These are phyloP conservation scores for Tylopilus cervinicoccineus DNA, from an alignment of 768 basidiomycete genomes.

Conservation along the genomic window DNA sequence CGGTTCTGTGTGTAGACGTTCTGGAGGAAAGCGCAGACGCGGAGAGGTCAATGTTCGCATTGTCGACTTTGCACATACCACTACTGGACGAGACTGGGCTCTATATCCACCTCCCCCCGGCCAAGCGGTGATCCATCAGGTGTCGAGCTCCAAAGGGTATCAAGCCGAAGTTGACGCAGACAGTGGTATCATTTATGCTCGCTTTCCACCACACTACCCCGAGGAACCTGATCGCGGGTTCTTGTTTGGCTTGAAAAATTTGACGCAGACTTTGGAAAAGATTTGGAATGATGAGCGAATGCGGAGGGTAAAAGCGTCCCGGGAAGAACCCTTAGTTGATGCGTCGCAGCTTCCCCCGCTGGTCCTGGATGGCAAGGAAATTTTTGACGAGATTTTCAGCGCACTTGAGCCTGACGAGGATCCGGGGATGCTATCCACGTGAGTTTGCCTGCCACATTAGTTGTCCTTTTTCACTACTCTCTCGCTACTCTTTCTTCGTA, in stretches of 20 bases:
- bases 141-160: conserved; percentile 68
- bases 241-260: conserved; percentile 81
- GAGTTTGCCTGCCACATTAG: conserved; percentile 9
- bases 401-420: conserved; percentile 50
- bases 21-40: conserved; percentile 63
- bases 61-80: conserved; percentile 98
- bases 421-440: conserved; percentile 74
- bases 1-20: conserved; percentile 62
- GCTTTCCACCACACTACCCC: conserved; percentile 91
- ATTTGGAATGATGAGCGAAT: conserved; percentile 88
- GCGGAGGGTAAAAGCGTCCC: conserved; percentile 56
- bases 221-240: conserved; percentile 93
- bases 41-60: conserved; percentile 95
- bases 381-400: conserved; percentile 73
- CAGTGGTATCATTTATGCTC: conserved; percentile 81
- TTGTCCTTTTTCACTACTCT: background rate
- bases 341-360: conserved; percentile 59
- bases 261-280: conserved; percentile 69
- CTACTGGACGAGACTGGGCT: conserved; percentile 89
- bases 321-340: conserved; percentile 50
- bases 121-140: conserved; percentile 39
- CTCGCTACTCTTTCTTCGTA: background rate
- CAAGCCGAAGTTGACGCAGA: conserved; percentile 77
- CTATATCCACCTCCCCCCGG: conserved; percentile 51
- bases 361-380: conserved; percentile 68